Evolutionary conservation across 2,329 filamentous ascomycete genomes (phyloP).

Genomic region (Claviceps sp.): DNA sequence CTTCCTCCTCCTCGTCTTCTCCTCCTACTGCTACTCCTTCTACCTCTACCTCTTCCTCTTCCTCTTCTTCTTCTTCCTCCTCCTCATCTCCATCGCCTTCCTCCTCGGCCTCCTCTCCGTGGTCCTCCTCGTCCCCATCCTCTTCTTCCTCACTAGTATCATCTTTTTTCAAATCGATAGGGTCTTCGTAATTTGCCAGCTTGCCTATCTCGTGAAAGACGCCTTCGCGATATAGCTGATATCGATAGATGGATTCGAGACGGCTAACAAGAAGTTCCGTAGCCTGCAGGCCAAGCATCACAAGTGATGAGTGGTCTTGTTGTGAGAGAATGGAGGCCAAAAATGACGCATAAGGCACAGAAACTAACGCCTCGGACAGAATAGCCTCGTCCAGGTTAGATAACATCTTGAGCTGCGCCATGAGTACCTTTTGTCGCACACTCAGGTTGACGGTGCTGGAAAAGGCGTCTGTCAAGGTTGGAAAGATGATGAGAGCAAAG

Average conservation of each 20-base stretch:
- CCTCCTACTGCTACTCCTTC: slow-evolving; percentile 7
- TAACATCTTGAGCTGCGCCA: slow-evolving; percentile 94
- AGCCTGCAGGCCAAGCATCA: slow-evolving; percentile 77
- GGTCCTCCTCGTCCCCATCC: slow-evolving; percentile 7
- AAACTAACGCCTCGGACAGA: slow-evolving; percentile 69
- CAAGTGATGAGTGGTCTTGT: slow-evolving; percentile 78
- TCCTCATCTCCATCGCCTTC: slow-evolving; percentile 2
- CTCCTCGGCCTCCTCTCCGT: slow-evolving; percentile 13
- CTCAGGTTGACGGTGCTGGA: slow-evolving; percentile 94
- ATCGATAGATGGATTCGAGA: slow-evolving; percentile 77
- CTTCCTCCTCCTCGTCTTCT: slow-evolving; percentile 9
- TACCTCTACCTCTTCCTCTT: slow-evolving; percentile 8
- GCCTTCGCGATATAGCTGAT: slow-evolving; percentile 94
- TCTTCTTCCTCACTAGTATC: slow-evolving; percentile 9
- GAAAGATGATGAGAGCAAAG: slow-evolving; percentile 85
- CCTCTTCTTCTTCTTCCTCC: slow-evolving; percentile 9
- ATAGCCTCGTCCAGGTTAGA: slow-evolving; percentile 83
- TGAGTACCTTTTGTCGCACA: slow-evolving; percentile 88
- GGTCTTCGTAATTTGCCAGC: slow-evolving; percentile 43
- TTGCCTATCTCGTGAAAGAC: slow-evolving; percentile 86
- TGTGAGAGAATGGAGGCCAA: slow-evolving; percentile 90
- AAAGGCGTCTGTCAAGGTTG: slow-evolving; percentile 90
- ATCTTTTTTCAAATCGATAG: slow-evolving; percentile 1
- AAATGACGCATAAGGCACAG: slow-evolving; percentile 91
- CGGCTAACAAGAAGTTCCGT: slow-evolving; percentile 78